Evolutionary conservation across 805 yeast genomes (phyloP).

Genomic region (Ogataea salicorniae): DNA sequence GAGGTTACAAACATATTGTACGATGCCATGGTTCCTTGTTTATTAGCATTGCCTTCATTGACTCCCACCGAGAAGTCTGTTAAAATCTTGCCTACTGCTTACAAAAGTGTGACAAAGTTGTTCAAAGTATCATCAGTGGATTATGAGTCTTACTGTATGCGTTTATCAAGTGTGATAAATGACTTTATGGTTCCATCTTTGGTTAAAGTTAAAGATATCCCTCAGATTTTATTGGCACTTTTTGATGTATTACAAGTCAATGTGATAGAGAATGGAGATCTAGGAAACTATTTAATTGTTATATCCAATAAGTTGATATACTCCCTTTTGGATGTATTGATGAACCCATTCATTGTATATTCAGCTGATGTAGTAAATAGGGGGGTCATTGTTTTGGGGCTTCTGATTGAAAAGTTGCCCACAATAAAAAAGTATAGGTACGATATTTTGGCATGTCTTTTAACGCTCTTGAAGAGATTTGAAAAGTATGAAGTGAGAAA

Average conservation of each 20-base stretch:
- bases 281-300: conserved; percentile 18
- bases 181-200: conserved; percentile 26
- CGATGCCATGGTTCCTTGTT: conserved; percentile 22
- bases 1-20: conserved; percentile 20
- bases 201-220: conserved; percentile 21
- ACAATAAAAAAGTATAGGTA: conserved; percentile 10
- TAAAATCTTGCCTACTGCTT: conserved; percentile 19
- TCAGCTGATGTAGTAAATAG: conserved; percentile 7
- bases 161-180: conserved; percentile 19
- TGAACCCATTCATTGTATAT: conserved; percentile 23
- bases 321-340: conserved; percentile 18
- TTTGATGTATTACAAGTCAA: conserved; percentile 1
- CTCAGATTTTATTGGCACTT: conserved; percentile 15
- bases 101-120: conserved; percentile 16
- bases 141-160: conserved; percentile 7
- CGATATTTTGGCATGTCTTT: conserved; percentile 24
- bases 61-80: conserved; percentile 23
- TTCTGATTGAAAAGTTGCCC: conserved; percentile 1
- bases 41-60: conserved; percentile 26
- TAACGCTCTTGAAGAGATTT: conserved; percentile 10
- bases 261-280: conserved; percentile 4
- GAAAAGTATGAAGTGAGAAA: conserved; percentile 2
- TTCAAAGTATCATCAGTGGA: conserved; percentile 5
- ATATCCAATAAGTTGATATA: conserved; percentile 18
- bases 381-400: conserved; percentile 4